Percentiles rank a stretch among this genome's conserved stretches.
Conservation (phyloP, 2,329 filamentous ascomycete species). For the Ceratocystis alfenasii region DNA sequence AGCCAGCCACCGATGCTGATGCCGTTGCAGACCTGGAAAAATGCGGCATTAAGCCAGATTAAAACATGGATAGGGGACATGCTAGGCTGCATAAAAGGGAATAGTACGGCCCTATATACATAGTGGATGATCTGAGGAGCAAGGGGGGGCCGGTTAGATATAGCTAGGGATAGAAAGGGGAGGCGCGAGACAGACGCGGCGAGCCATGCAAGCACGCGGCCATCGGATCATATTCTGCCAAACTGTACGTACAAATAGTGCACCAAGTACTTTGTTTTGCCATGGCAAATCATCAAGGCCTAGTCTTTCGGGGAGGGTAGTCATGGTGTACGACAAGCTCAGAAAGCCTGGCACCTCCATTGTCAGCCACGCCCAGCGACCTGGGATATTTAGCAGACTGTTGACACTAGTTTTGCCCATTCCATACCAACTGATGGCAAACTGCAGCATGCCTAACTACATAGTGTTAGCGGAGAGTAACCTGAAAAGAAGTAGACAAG, state of each 20-base stretch:
- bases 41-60: conserved; percentile 51
- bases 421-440: conserved; percentile 67
- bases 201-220: too few species aligned
- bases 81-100: conserved; percentile 71
- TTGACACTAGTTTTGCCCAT: conserved; percentile 80
- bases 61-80: conserved; percentile 78
- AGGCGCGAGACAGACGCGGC: background rate
- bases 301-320: conserved; percentile 47
- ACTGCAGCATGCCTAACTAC: conserved; percentile 63
- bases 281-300: conserved; percentile 53
- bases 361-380: conserved; percentile 71
- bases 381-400: conserved; percentile 73
- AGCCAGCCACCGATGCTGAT: conserved; percentile 69
- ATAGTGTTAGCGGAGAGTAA: conserved; percentile 18
- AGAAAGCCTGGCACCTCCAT: conserved; percentile 78
- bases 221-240: background rate
- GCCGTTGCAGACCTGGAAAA: conserved; percentile 74
- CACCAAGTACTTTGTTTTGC: conserved; percentile 66
- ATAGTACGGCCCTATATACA: conserved; percentile 72
- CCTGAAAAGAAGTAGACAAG: conserved; percentile 16
- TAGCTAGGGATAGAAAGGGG: background rate
- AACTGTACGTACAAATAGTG: conserved; percentile 43
- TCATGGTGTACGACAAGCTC: conserved; percentile 68
- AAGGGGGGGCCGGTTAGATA: background rate
- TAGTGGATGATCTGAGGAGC: conserved; percentile 62